Conservation (phyloP, 257 asterid genomes). For the Misopates orontium region DNA sequence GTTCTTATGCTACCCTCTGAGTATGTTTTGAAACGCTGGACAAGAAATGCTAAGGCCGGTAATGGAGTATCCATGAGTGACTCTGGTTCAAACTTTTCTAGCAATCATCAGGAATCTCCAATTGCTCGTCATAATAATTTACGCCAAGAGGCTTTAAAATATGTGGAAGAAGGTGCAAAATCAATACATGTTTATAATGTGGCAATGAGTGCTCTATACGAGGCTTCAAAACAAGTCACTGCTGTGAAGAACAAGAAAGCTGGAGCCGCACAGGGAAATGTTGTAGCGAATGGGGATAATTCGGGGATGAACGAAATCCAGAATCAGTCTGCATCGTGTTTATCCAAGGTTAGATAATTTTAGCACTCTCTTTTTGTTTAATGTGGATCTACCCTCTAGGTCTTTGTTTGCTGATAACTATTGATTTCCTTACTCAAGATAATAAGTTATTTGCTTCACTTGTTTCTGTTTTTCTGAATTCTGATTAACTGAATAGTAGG, state of each 20-base stretch:
- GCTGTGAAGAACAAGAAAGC: constrained; percentile 52
- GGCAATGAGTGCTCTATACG: constrained; percentile 71
- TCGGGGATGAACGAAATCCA: constrained; percentile 30
- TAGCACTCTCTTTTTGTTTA: constrained; percentile 11
- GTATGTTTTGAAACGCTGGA: constrained; percentile 86
- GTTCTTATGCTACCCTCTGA: constrained; percentile 71
- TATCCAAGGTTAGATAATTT: constrained; percentile 64
- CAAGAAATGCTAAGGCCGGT: constrained; percentile 65
- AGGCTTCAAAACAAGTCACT: constrained; percentile 67
- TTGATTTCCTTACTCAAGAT: neutral
- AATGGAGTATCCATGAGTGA: constrained; percentile 38
- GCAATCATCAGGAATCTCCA: constrained; percentile 48
- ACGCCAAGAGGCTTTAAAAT: constrained; percentile 75
- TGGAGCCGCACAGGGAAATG: constrained; percentile 34
- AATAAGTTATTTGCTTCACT: neutral
- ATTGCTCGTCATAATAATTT: constrained; percentile 53
- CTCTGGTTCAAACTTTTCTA: constrained; percentile 35
- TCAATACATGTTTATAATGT: constrained; percentile 72
- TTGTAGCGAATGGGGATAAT: constrained; percentile 49
- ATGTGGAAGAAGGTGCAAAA: constrained; percentile 89
- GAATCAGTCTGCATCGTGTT: constrained; percentile 47
- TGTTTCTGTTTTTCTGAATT: constrained; percentile 10
- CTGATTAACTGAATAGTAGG: neutral
- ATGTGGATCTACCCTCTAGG: neutral
- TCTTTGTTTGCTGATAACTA: neutral